phyloP scores from a whole-genome alignment of 805 yeast genomes.

The Teunomyces gatunensis region DNA sequence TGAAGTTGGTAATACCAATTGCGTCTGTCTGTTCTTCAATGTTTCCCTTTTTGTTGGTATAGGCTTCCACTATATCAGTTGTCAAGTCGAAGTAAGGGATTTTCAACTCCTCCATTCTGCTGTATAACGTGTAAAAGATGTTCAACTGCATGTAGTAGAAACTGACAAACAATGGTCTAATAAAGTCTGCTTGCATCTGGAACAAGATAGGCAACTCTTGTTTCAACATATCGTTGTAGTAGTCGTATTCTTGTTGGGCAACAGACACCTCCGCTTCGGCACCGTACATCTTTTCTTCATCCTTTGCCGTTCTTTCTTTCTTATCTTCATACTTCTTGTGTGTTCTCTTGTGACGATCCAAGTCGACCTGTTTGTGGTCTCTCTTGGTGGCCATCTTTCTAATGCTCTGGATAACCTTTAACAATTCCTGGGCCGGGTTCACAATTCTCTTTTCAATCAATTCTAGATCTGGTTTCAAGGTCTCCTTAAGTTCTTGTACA shows the following conservation, averaged over 20 bases:
- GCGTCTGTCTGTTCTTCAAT: conserved; percentile 88
- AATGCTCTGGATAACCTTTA: conserved; percentile 75
- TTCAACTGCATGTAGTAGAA: conserved; percentile 97
- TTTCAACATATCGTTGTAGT: conserved; percentile 92
- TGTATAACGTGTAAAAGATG: conserved; percentile 89
- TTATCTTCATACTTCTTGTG: conserved; percentile 74
- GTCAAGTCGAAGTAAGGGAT: conserved; percentile 91
- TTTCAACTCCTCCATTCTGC: conserved; percentile 91
- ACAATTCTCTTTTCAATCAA: conserved; percentile 88
- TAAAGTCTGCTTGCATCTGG: conserved; percentile 85
- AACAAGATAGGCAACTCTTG: conserved; percentile 85
- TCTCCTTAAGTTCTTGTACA: conserved; percentile 80
- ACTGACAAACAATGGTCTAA: conserved; percentile 89
- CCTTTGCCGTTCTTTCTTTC: conserved; percentile 81
- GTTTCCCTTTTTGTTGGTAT: conserved; percentile 78
- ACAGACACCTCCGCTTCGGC: conserved; percentile 86
- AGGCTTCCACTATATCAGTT: conserved; percentile 81
- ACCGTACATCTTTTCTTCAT: conserved; percentile 84
- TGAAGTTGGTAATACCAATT: conserved; percentile 87
- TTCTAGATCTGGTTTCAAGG: conserved; percentile 88
- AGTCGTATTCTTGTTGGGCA: conserved; percentile 94
- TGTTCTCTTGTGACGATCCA: conserved; percentile 77
- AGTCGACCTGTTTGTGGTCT: conserved; percentile 90
- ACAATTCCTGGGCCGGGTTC: conserved; percentile 85
- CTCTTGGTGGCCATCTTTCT: conserved; percentile 95